Evolutionary conservation across 768 basidiomycete species (phyloP), one percentile per base, ranked within the genome.

Genomic region (Hericium coralloides): DNA sequence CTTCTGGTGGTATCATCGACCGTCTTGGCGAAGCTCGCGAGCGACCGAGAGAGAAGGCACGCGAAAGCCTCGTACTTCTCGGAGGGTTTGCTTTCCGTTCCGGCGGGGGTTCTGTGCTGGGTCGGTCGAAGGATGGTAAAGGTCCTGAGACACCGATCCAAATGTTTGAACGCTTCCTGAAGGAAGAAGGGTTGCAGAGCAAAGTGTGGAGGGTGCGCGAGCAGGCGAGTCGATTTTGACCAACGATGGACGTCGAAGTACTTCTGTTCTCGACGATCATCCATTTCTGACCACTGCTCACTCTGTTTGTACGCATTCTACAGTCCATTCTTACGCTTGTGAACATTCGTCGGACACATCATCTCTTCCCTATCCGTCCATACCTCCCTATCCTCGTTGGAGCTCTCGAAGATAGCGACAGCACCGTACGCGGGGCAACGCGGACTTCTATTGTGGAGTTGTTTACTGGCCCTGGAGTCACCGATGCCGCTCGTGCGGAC

Each of bases 161-260:
- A 63, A 72, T 84, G 31, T 89, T 91, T 61, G 92, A 94, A 68
- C 76, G 82, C 48, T 77, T 79, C 62, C 55, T 95, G 59, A 81
- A 79, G 63, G 93, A 95, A 63, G 74, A 67, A 6, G 93, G 87
- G 2, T 69, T 95, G 39, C 73, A 72, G 45, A 92, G 89, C 71
- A 95, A 94, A 74, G 85, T 87, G 8, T 87, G 87, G 82, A 86
- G 87, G 70, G 84, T 91, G 38, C 77, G 88, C 55, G 92, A 95
- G 70, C 92, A 93, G 79, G 91, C 87, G 66, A 63, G 83, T 70
- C 12, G n/a, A 31, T 31, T 2, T 31, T 31, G 31, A 31, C 8
- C 31, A 31, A 31, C 6, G 31, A 31, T 31, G 31, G 31, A 31
- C 31, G 10, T 2, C 31, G 31, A 31, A 31, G 31, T 31, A 31